phyloP scores from a whole-genome alignment of 176 grass and related monocot species.

The Canna indica region DNA sequence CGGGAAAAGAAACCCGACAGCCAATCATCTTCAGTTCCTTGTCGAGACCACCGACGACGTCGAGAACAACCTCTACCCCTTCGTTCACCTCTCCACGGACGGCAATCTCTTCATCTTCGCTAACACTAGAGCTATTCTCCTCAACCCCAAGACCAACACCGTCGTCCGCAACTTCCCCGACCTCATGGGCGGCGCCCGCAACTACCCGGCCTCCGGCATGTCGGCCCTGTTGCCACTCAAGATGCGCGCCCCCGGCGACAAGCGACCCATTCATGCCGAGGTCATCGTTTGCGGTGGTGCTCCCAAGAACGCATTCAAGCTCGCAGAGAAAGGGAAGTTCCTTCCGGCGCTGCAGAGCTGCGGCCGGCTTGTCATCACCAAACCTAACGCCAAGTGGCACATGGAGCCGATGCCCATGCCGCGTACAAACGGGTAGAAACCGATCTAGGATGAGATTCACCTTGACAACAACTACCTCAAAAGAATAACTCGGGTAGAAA shows the following conservation, averaged over 20 bases:
- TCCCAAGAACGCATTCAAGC: conserved; percentile 38
- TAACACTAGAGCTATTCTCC: conserved; percentile 7
- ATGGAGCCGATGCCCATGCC: conserved; percentile 54
- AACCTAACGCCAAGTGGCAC: conserved; percentile 34
- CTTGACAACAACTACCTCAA: too few species aligned
- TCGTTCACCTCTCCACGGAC: conserved; percentile 14
- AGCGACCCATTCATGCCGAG: conserved; percentile 27
- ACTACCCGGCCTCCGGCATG: conserved; percentile 75
- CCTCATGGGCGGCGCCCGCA: conserved; percentile 49
- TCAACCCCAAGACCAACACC: not conserved
- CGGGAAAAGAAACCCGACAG: not conserved
- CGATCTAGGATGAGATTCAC: too few species aligned
- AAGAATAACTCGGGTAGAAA: too few species aligned
- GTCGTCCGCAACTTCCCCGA: conserved; percentile 32
- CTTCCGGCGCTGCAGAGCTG: conserved; percentile 41
- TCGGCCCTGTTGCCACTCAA: conserved; percentile 65
- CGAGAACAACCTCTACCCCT: conserved; percentile 19
- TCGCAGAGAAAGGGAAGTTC: conserved; percentile 37
- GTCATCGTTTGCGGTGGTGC: conserved; percentile 73
- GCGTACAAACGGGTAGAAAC: conserved; percentile 80
- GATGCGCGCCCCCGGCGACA: conserved; percentile 31
- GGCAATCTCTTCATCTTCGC: conserved; percentile 22
- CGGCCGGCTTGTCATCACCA: conserved; percentile 39
- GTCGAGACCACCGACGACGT: conserved; percentile 5
- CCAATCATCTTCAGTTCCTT: conserved; percentile 2